phyloP scores from a whole-genome alignment of 768 basidiomycete species.

The Aureoboletus auriporus region DNA sequence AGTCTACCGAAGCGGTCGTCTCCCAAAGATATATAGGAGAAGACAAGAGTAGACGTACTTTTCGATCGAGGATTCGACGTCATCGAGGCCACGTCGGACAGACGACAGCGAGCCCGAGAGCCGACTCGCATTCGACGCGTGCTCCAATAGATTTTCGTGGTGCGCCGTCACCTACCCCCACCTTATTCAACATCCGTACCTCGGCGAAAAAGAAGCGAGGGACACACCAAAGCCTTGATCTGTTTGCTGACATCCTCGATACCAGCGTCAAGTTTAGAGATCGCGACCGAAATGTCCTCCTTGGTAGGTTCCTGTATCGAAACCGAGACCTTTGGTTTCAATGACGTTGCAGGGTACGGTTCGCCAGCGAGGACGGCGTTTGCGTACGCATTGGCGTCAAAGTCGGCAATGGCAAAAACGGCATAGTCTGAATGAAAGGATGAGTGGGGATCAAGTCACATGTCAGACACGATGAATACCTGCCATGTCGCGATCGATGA shows the following conservation, averaged over 20 bases:
- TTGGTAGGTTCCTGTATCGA: conserved; percentile 53
- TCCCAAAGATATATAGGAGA: not conserved
- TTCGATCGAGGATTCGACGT: conserved; percentile 72
- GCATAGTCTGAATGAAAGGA: conserved; percentile 52
- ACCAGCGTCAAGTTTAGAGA: conserved; percentile 80
- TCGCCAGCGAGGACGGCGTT: conserved; percentile 87
- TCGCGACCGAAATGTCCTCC: conserved; percentile 86
- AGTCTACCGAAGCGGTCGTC: conserved; percentile 45
- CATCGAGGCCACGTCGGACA: conserved; percentile 65
- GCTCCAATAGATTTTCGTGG: conserved; percentile 77
- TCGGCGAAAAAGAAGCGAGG: not conserved
- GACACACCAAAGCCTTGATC: conserved; percentile 74
- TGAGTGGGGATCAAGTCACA: not conserved
- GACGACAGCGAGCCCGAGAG: conserved; percentile 66
- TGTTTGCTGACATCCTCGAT: conserved; percentile 93
- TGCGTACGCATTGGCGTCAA: conserved; percentile 88
- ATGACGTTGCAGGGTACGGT: conserved; percentile 51
- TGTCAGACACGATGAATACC: conserved; percentile 10
- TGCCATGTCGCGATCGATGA: conserved; percentile 12
- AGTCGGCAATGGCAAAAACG: conserved; percentile 68
- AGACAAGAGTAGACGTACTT: conserved; percentile 45
- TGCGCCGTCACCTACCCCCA: conserved; percentile 68
- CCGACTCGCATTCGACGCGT: conserved; percentile 72
- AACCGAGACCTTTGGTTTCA: conserved; percentile 19
- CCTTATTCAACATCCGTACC: not conserved